Base-by-base conservation (phyloP, 2,329 filamentous ascomycete species). In the Colletotrichum sansevieriae region DNA sequence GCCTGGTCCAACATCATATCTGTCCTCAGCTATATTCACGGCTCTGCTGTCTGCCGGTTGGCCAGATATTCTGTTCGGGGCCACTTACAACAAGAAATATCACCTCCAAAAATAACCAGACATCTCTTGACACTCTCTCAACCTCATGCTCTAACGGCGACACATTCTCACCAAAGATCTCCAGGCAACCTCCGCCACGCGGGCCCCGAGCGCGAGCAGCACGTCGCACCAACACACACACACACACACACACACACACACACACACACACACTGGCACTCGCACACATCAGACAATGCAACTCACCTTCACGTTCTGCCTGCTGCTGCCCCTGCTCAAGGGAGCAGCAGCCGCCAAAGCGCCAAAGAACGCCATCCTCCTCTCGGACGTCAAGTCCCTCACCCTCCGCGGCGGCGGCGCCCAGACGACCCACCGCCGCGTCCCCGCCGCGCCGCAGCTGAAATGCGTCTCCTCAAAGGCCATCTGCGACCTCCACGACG, bases 401-500 rank as follows among this genome's bases (percentile, higher is more conserved):
- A 98, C 95, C 7, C 87, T 98, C 12, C 91, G 89, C 68, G 85
- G 87, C 72, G 85, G 86, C 70, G 79, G 79, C 77, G 84, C 87
- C 58, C 82, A 87, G 74, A 98, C 95, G 0, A 88, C 89, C 43
- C 87, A 92, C 76, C 92, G 94, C 33, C 93, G 95, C 71, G 88
- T 94, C 43, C 76, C 90, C 22, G 83, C 95, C 25, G 87, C 95
- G 54, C 94, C 94, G 0, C 91, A 97, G 82, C 87, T 98, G 13
- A 87, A 84, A 75, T 98, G 95, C 82, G 81, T 91, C 63, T 93
- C 92, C 33, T 85, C 89, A 61, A 85, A 82, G 9, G 83, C 84
- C 61, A 79, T 92, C 66, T 92, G 90, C 83, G 79, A 86, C 44
- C 86, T 95, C 64, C 92, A 95, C 83, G 82, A 88, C 29, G 82